Evolutionary conservation across 768 basidiomycete species (phyloP), one percentile per base, ranked within the genome.

Genomic region (Pisolithus tinctorius): DNA sequence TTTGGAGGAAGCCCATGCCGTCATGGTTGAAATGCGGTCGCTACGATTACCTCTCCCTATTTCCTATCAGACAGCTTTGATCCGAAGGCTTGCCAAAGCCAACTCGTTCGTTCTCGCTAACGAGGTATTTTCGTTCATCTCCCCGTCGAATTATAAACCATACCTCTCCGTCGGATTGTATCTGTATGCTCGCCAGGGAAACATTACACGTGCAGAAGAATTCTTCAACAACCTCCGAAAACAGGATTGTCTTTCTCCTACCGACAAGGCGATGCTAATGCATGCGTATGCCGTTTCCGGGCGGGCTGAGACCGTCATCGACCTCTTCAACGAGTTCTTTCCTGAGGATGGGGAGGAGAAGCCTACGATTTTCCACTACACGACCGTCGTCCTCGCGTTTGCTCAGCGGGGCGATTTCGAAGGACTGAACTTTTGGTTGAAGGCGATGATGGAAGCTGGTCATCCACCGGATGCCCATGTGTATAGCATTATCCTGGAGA

Each of bases 401-500:
- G 72, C 79, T 3, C 69, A 70, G 54, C 60, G 63, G 7, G 74
- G 75, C 7, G 73, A 84, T 55, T 61, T 72, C 39, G 62, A 68
- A 29, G 77, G 76, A 13, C 70, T 85, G 58, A 73, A 76, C 53
- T 39, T 51, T 1, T 86, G 84, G 84, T 58, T 89, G 51, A 64
- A 69, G 43, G 69, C 64, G 44, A 77, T 87, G 75, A 54, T 70
- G 23, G 59, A 71, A 13, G 72, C 71, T 23, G 79, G 79, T 11
- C 58, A 78, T 50, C 58, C 61, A 17, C 84, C 87, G 2, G 79
- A 86, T 60, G 60, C 68, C 36, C 67, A 78, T 51, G 67, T 84
- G 34, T 88, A 76, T 61, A 81, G 76, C 54, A 76, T 77, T 54
- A 71, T 91, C 51, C 69, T 93, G 37, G 69, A 79, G 49, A 70